Conservation (phyloP, 805 yeast genomes). For the Blastobotrys chiropterorum region DNA sequence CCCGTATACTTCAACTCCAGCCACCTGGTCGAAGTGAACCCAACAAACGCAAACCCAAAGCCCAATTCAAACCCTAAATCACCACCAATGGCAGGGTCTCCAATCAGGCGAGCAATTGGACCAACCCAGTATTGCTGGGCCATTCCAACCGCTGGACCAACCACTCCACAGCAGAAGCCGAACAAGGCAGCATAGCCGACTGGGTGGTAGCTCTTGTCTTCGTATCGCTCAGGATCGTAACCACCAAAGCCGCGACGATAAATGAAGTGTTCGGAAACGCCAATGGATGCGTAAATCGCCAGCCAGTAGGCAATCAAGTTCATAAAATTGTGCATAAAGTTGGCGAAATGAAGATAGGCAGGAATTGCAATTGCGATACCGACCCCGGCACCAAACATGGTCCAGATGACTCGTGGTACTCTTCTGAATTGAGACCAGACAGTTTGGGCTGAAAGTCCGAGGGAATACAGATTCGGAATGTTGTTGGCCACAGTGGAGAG, state of each 20-base stretch:
- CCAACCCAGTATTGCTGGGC: constrained; percentile 80
- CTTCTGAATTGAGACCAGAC: constrained; percentile 67
- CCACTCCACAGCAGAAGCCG: constrained; percentile 77
- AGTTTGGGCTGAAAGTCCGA: constrained; percentile 81
- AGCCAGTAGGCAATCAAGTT: constrained; percentile 86
- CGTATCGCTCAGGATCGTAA: constrained; percentile 59
- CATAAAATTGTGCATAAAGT: constrained; percentile 82
- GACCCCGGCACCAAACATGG: constrained; percentile 63
- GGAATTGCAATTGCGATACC: constrained; percentile 86
- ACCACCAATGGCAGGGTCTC: constrained; percentile 54
- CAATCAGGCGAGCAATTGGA: constrained; percentile 55
- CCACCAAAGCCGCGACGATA: constrained; percentile 57
- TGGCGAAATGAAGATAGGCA: constrained; percentile 67
- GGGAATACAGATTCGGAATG: constrained; percentile 90
- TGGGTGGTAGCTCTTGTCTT: constrained; percentile 55
- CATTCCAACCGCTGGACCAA: constrained; percentile 86
- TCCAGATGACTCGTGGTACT: constrained; percentile 82
- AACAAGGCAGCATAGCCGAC: constrained; percentile 70
- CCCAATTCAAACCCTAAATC: constrained; percentile 84
- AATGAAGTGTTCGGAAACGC: constrained; percentile 76
- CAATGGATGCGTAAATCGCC: constrained; percentile 73
- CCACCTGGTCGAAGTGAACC: constrained; percentile 52
- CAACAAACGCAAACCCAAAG: constrained; percentile 57
- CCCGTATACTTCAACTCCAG: constrained; percentile 59
- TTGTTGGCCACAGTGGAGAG: constrained; percentile 86